Conservation (phyloP, 768 basidiomycete species). For the Agrocybe pediades region DNA sequence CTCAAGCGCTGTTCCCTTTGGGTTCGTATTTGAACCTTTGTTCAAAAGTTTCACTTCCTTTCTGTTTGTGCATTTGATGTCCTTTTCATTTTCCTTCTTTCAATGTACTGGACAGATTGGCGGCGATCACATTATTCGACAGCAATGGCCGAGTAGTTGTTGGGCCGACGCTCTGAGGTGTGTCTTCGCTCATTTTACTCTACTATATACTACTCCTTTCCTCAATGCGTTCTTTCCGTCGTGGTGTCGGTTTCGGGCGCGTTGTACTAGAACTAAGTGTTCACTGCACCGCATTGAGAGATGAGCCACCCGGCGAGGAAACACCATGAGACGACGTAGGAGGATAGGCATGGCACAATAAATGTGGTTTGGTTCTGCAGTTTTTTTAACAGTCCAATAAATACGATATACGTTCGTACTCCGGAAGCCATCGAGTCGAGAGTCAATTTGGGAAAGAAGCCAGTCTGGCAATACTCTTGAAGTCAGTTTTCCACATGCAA, state of each 20-base stretch:
- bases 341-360: slow-evolving; percentile 74
- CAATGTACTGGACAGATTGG: slow-evolving; percentile 73
- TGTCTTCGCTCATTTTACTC: slow-evolving; percentile 17
- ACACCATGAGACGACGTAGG: slow-evolving; percentile 74
- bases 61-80: too few relatives aligned
- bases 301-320: slow-evolving; percentile 29
- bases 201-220: slow-evolving; percentile 25
- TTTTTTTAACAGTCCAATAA: too few relatives aligned
- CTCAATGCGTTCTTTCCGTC: slow-evolving; percentile 80
- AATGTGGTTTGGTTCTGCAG: slow-evolving; percentile 35
- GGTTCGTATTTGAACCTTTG: too few relatives aligned
- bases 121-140: slow-evolving; percentile 67
- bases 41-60: too few relatives aligned
- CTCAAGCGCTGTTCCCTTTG: too few relatives aligned
- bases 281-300: slow-evolving; percentile 63
- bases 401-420: too few relatives aligned
- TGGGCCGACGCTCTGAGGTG: slow-evolving; percentile 95
- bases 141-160: slow-evolving; percentile 83
- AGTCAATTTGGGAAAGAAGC: too few relatives aligned
- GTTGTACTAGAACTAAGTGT: slow-evolving; percentile 86
- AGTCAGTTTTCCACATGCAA: too few relatives aligned
- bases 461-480: too few relatives aligned
- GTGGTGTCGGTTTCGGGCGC: slow-evolving; percentile 81
- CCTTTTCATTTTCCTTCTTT: too few relatives aligned
- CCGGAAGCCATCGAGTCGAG: too few relatives aligned